Conservation (phyloP, 2,329 filamentous ascomycete species). For the Fusarium clavum region DNA sequence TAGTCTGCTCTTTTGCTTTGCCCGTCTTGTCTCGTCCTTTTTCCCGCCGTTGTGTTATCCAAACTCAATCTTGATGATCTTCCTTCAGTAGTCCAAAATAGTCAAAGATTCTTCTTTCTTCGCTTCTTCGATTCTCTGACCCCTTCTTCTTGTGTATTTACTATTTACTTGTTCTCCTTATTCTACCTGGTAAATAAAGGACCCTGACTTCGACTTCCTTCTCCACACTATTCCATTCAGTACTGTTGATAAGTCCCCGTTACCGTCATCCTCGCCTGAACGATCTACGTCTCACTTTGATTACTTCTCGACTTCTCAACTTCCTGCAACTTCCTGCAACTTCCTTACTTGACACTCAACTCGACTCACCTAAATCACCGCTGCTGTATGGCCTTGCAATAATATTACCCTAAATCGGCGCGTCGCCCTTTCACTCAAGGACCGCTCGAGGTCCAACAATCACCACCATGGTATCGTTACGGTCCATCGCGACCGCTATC, state of each 20-base stretch:
- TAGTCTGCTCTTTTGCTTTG: conserved; percentile 3
- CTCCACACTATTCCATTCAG: conserved; percentile 19
- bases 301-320: conserved; percentile 10
- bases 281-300: conserved; percentile 31
- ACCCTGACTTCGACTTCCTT: conserved; percentile 3
- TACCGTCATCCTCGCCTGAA: conserved; percentile 19
- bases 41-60: conserved; percentile 14
- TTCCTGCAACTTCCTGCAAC: conserved; percentile 8
- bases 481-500: conserved; percentile 49
- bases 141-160: not conserved
- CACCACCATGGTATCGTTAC: conserved; percentile 50
- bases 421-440: conserved; percentile 30
- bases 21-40: not conserved
- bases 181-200: conserved; percentile 9
- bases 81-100: conserved; percentile 2
- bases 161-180: conserved; percentile 1
- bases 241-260: not conserved
- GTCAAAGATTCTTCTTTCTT: not conserved
- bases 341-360: not conserved
- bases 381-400: conserved; percentile 40
- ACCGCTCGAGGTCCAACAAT: conserved; percentile 37
- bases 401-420: conserved; percentile 20
- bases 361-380: not conserved
- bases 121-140: not conserved
- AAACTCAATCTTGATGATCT: conserved; percentile 24